Conservation (phyloP, 2,329 filamentous ascomycete genomes). For the Orbilia brochopaga region DNA sequence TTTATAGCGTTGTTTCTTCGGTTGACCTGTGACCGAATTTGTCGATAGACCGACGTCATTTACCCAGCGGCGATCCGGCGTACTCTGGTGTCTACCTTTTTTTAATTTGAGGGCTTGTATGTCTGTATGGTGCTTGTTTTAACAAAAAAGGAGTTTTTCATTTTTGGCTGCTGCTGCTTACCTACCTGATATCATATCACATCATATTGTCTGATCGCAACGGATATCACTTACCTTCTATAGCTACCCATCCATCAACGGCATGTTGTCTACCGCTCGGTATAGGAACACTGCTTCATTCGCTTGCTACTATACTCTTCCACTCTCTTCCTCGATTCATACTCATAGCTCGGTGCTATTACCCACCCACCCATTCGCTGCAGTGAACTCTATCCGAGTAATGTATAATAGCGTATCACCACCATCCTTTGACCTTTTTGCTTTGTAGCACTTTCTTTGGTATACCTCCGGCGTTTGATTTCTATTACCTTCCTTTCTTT, state of each 20-base stretch:
- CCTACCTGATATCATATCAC: no score
- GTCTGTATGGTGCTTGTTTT: slow-evolving; percentile 14
- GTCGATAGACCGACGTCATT: slow-evolving; percentile 37
- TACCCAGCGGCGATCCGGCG: slow-evolving; percentile 43
- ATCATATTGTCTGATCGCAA: not conserved
- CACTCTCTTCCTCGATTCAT: not conserved
- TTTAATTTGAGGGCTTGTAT: slow-evolving; percentile 26
- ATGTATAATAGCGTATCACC: slow-evolving; percentile 45
- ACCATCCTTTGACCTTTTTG: not conserved
- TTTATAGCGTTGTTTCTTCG: slow-evolving; percentile 30
- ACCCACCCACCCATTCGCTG: slow-evolving; percentile 20
- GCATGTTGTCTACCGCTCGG: slow-evolving; percentile 30
- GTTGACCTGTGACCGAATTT: slow-evolving; percentile 33
- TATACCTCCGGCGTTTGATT: slow-evolving; percentile 36
- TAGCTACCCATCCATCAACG: slow-evolving; percentile 27
- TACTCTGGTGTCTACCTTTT: slow-evolving; percentile 17
- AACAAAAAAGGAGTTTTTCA: slow-evolving; percentile 13
- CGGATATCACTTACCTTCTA: slow-evolving; percentile 16
- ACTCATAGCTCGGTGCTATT: not conserved
- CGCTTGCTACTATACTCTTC: slow-evolving; percentile 1
- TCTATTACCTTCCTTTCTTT: not conserved
- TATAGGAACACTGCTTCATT: slow-evolving; percentile 40
- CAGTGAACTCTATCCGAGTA: slow-evolving; percentile 46
- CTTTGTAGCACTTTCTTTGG: slow-evolving; percentile 5
- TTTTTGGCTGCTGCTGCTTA: slow-evolving; percentile 6